These are phyloP conservation scores for Lithocarpus polystachyus DNA, from an alignment of 306 rosid species.

Conservation along the genomic window DNA sequence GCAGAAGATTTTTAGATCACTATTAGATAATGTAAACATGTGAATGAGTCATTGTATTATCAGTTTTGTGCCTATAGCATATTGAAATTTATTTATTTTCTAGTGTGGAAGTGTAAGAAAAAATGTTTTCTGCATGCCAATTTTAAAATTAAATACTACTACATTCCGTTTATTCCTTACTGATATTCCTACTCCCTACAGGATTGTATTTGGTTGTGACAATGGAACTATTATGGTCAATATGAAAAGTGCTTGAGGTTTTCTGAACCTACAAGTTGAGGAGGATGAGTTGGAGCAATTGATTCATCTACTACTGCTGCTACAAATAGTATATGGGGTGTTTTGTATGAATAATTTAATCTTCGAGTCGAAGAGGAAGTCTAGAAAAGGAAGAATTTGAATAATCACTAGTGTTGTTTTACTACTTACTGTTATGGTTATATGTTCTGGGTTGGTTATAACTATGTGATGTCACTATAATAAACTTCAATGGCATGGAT, in stretches of 20 bases:
- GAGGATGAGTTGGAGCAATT: not conserved
- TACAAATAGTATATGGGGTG: not conserved
- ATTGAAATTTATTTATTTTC: not conserved
- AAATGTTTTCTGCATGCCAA: not conserved
- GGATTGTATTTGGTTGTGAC: conserved; percentile 35
- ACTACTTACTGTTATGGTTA: no score
- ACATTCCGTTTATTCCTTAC: not conserved
- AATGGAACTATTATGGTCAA: conserved; percentile 19
- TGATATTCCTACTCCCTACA: conserved; percentile 3
- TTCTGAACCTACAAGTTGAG: not conserved
- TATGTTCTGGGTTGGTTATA: no score
- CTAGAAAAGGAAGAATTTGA: not conserved
- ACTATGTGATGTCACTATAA: no score
- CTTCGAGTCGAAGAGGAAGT: not conserved
- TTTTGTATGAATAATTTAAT: not conserved
- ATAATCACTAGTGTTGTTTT: no score
- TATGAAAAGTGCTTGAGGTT: not conserved
- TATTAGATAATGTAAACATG: not conserved
- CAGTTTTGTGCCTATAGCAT: not conserved
- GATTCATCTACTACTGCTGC: not conserved
- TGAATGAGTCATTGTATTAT: not conserved
- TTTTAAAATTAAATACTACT: not conserved
- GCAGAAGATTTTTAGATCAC: not conserved
- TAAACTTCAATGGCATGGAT: no score
- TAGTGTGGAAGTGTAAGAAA: not conserved